phyloP scores from a whole-genome alignment of 345 rosid species.

The Mercurialis annua region DNA sequence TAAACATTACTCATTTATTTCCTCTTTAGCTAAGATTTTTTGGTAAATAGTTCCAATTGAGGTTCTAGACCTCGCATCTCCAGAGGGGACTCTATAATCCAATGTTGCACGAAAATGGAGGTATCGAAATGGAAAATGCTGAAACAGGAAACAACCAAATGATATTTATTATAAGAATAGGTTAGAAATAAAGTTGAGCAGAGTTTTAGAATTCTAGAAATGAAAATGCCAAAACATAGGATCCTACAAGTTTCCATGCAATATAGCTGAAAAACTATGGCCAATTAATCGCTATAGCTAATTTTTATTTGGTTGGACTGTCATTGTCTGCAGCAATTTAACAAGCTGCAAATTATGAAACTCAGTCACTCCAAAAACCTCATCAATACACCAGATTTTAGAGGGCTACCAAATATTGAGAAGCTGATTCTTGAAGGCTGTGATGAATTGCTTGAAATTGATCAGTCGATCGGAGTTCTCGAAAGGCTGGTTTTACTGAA shows the following conservation, averaged over 20 bases:
- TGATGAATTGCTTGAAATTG: conserved; percentile 2
- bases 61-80: too few species aligned
- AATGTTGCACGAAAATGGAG: too few species aligned
- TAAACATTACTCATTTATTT: background rate
- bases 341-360: conserved; percentile 10
- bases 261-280: too few species aligned
- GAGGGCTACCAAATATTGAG: background rate
- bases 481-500: background rate
- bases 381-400: background rate
- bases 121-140: too few species aligned
- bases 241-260: too few species aligned
- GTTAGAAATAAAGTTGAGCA: too few species aligned
- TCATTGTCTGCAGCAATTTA: conserved; percentile 3
- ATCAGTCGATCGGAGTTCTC: conserved; percentile 9
- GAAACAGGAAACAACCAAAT: too few species aligned
- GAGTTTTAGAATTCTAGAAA: too few species aligned
- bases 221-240: too few species aligned
- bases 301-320: background rate
- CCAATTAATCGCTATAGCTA: background rate
- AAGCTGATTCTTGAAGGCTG: conserved; percentile 7
- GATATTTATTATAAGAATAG: too few species aligned
- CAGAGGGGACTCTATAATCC: too few species aligned
- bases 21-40: background rate
- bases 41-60: background rate
- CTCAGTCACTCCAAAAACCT: conserved; percentile 7